A percentile compares a stretch with the other conserved stretches of the same genome.
Conservation (phyloP, 306 rosid genomes). For the Rosa chinensis region DNA sequence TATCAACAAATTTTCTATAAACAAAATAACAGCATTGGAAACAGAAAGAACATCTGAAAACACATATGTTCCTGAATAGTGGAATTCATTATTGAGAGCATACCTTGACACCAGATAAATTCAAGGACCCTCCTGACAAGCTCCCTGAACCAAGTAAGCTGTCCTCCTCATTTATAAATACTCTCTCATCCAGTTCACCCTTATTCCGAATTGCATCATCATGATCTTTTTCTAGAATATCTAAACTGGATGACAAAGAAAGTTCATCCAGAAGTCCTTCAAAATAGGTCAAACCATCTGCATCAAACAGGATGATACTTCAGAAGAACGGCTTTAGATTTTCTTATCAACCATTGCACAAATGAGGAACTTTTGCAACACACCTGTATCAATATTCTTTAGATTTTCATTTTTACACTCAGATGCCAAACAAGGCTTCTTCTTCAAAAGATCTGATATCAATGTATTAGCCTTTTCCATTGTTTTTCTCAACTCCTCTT, state of each 20-base stretch:
- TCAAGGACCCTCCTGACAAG: slow-evolving; percentile 64
- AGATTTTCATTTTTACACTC: slow-evolving; percentile 69
- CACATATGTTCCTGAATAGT: background rate
- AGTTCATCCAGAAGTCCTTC: slow-evolving; percentile 73
- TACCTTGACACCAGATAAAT: slow-evolving; percentile 76
- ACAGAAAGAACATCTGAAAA: background rate
- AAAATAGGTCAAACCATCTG: slow-evolving; percentile 88
- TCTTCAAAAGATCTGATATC: slow-evolving; percentile 75
- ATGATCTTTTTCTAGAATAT: slow-evolving; percentile 74
- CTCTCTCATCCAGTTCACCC: slow-evolving; percentile 88
- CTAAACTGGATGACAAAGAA: slow-evolving; percentile 58
- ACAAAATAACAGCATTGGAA: background rate
- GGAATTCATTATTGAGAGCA: slow-evolving; percentile 17
- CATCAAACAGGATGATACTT: slow-evolving; percentile 15
- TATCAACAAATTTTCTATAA: slow-evolving; percentile 13
- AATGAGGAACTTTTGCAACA: slow-evolving; percentile 14
- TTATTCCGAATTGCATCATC: slow-evolving; percentile 57
- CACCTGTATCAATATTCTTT: slow-evolving; percentile 75
- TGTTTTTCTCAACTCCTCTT: slow-evolving; percentile 77
- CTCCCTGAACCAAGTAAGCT: slow-evolving; percentile 83
- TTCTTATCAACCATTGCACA: slow-evolving; percentile 3
- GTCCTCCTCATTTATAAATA: slow-evolving; percentile 81
- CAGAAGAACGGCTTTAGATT: slow-evolving; percentile 7
- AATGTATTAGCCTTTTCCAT: slow-evolving; percentile 79
- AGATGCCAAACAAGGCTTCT: slow-evolving; percentile 65